Conservation (phyloP, 805 yeast species). For the Torulaspora quercuum region DNA sequence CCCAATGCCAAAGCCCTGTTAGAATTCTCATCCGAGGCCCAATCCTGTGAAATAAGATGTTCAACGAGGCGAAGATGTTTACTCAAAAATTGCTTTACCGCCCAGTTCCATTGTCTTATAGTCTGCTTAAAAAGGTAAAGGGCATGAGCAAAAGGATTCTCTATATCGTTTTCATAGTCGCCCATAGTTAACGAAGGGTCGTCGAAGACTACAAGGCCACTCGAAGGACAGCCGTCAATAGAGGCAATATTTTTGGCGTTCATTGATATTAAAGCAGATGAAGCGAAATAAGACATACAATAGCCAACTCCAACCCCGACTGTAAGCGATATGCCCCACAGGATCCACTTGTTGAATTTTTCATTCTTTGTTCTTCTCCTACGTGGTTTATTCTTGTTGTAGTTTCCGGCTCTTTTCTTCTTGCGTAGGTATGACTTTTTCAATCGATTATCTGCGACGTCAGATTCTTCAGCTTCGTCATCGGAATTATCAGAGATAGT, state of each 20-base stretch:
- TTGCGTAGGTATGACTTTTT: slow-evolving; percentile 12
- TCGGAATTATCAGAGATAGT: slow-evolving; percentile 16
- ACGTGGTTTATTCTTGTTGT: slow-evolving; percentile 11
- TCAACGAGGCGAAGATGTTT: slow-evolving; percentile 16
- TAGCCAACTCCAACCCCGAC: slow-evolving; percentile 35
- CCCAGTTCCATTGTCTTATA: slow-evolving; percentile 20
- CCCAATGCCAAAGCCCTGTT: slow-evolving; percentile 21
- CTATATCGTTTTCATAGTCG: slow-evolving; percentile 12
- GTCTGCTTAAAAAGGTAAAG: slow-evolving; percentile 19
- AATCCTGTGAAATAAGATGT: slow-evolving; percentile 9
- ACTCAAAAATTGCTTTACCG: slow-evolving; percentile 19
- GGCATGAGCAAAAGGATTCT: slow-evolving; percentile 20
- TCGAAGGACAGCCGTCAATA: slow-evolving; percentile 8
- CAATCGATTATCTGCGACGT: slow-evolving; percentile 4
- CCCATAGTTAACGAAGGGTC: slow-evolving; percentile 12
- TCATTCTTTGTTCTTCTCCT: slow-evolving; percentile 9
- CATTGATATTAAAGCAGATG: slow-evolving; percentile 16
- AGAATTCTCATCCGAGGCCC: slow-evolving; percentile 16
- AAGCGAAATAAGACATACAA: slow-evolving; percentile 26
- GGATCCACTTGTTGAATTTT: slow-evolving; percentile 18
- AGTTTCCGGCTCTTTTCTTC: slow-evolving; percentile 10
- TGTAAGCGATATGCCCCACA: slow-evolving; percentile 32
- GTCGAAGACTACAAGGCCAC: slow-evolving; percentile 14
- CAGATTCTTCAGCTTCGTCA: slow-evolving; percentile 15
- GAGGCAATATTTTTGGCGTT: slow-evolving; percentile 13